Conservation (phyloP, 1,284 basidiomycete genomes). For the Microbotryum saponariae region DNA sequence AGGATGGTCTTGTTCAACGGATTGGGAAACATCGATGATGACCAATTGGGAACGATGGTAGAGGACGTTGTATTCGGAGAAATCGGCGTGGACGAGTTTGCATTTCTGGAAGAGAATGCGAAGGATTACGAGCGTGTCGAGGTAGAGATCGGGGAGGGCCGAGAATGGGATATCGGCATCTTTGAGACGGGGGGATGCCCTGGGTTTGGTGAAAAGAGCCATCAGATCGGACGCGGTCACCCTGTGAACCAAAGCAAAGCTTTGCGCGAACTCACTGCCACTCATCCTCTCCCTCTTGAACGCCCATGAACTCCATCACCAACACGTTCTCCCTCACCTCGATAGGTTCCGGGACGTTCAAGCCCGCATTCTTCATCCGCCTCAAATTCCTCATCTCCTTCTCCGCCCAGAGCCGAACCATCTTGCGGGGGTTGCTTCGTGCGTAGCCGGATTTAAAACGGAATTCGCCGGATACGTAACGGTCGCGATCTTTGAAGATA, state of each 20-base stretch:
- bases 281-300: constrained; percentile 51
- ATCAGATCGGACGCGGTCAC: constrained; percentile 23
- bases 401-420: constrained; percentile 98
- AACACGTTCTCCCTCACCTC: constrained; percentile 96
- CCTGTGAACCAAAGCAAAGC: neutral
- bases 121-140: constrained; percentile 69
- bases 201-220: constrained; percentile 37
- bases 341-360: constrained; percentile 77
- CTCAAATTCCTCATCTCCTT: constrained; percentile 97
- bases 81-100: constrained; percentile 91
- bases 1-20: constrained; percentile 97
- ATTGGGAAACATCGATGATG: constrained; percentile 98
- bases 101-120: constrained; percentile 83
- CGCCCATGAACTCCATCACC: constrained; percentile 89
- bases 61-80: constrained; percentile 97
- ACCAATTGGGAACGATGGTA: constrained; percentile 61
- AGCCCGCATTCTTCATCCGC: constrained; percentile 68
- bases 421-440: constrained; percentile 90
- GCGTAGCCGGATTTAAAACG: constrained; percentile 90
- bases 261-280: constrained; percentile 51
- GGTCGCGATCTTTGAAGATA: constrained; percentile 91
- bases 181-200: constrained; percentile 83
- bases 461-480: constrained; percentile 78
- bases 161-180: constrained; percentile 63
- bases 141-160: constrained; percentile 58